A percentile compares a stretch with the other conserved stretches of the same genome.
phyloP scores from a whole-genome alignment of 768 basidiomycete species.

The Macrolepiota fuliginosa region DNA sequence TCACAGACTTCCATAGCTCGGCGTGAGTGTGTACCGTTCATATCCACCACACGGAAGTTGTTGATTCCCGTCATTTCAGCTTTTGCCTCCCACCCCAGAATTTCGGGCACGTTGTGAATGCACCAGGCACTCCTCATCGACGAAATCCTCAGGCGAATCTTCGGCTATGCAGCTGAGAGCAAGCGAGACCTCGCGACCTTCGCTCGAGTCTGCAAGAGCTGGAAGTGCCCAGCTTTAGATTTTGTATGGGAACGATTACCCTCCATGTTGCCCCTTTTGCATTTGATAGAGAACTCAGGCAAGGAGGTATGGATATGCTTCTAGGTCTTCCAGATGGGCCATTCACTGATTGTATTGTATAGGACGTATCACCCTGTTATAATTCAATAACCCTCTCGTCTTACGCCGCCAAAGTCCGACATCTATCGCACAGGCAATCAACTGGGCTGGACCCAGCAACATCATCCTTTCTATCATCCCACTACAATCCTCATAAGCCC shows the following conservation, averaged over 20 bases:
- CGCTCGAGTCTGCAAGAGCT: conserved; percentile 43
- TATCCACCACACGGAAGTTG: neutral
- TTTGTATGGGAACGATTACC: conserved; percentile 40
- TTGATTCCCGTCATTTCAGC: neutral
- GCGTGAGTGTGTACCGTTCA: neutral
- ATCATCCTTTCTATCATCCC: neutral
- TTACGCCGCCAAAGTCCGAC: neutral
- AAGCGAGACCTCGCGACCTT: conserved; percentile 29
- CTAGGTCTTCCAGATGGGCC: neutral
- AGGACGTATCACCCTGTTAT: neutral
- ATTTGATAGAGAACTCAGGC: conserved; percentile 19
- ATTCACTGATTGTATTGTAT: neutral
- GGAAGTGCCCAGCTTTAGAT: conserved; percentile 49
- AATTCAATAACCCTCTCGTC: neutral
- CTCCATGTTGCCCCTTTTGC: conserved; percentile 20
- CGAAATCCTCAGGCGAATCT: conserved; percentile 45
- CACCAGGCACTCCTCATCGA: conserved; percentile 45
- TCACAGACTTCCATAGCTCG: neutral
- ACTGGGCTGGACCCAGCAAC: neutral
- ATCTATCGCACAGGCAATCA: neutral
- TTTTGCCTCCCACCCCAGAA: neutral
- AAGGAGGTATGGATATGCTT: neutral
- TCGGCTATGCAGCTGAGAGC: conserved; percentile 27
- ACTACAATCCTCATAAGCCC: neutral
- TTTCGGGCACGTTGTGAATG: conserved; percentile 24